Base-by-base conservation (phyloP, 192 early-diverging fungal genomes). In the Lobosporangium transversale region DNA sequence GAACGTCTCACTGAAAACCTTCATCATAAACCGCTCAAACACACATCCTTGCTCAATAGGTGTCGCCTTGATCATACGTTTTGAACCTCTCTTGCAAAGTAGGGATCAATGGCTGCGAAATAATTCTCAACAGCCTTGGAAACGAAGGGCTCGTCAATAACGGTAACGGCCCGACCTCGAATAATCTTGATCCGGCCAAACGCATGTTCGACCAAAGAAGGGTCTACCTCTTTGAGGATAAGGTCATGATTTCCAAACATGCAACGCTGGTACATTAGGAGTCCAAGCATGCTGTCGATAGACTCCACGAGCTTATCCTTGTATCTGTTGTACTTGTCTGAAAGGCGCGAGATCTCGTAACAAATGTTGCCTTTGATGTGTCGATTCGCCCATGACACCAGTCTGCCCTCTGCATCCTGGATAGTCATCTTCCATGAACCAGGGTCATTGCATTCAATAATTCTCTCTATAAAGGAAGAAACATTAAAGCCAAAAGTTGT, bases 181-280 rank as follows among this genome's bases (percentile, higher is more conserved):
- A 62, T 32, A 49, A 52, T 63, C 62, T 63, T 63, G 62, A 63
- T 63, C 62, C 48, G 62, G 53, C 62, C 62, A 53, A 63, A 65
- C 37, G 64, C 64, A 24, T 53, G 64, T 43, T 66, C 54, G 31
- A 57, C 54, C 54, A 66, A 49, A 30, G 37, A 24, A 58, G 64
- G 54, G 40, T 66, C 47, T 27, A 49, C 45, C n/a, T 66, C 51
- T 21, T 66, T 57, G 54, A 66, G 64, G 44, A 66, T 45, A 50
- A 57, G 53, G 53, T 66, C 54, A 0, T 66, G 42, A 51, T 58
- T 53, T 23, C 57, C 57, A 68, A 58, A 59, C 66, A 68, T 68
- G 53, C 66, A 59, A 23, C 57, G 49, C 49, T 59, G 66, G 44
- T 68, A 68, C 37, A 59, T 45, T 29, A 59, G 55, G 36, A 68